Evolutionary conservation across 495 filamentous ascomycete species (phyloP), one percentile per base, ranked within the genome.

Genomic region (Aspergillus affinis): DNA sequence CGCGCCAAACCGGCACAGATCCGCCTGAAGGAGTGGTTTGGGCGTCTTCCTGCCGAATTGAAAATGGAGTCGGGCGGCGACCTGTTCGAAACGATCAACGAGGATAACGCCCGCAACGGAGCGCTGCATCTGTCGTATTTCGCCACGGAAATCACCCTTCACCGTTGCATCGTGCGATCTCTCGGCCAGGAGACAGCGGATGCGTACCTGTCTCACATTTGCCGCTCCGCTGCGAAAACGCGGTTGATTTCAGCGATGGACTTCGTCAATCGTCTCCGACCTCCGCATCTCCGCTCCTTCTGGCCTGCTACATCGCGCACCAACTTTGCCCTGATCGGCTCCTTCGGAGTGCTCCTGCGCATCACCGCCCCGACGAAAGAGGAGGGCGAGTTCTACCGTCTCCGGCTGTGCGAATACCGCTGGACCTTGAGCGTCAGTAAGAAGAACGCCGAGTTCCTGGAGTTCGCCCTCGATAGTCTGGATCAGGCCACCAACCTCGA

Each of bases 371-470:
- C 93, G 0, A 90, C 88, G 12, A 81, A 84, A 19, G 93, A 98
- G 72, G 94, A 98, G 74, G 91, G 90, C 4, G 92, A 95, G n/a
- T 98, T 96, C 82, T 98, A 98, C 75, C 85, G 89, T 20, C 81
- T 88, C 3, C 79, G 94, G 4, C 78, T 97, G 12, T 85, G 85
- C 59, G 94, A 98, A 78, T 97, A 96, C 70, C 80, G 91, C 49
- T 98, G 94, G 94, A 97, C 93, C 2, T 77, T 98, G 60, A 87
- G 86, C 41, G 93, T 98, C 32, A 90, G 86, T 71, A 86, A 84
- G 60, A 91, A 92, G 66, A 86, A 88, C 45, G 92, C 92, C 26
- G 83, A 87, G 58, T 88, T 97, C 68, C 70, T 84, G 52, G 71
- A 75, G 55, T 82, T 81, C 30, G 79, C 81, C 8, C 65, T 82